Conservation (phyloP, 139 green algal genomes). For the Diplosphaera chodatii region DNA sequence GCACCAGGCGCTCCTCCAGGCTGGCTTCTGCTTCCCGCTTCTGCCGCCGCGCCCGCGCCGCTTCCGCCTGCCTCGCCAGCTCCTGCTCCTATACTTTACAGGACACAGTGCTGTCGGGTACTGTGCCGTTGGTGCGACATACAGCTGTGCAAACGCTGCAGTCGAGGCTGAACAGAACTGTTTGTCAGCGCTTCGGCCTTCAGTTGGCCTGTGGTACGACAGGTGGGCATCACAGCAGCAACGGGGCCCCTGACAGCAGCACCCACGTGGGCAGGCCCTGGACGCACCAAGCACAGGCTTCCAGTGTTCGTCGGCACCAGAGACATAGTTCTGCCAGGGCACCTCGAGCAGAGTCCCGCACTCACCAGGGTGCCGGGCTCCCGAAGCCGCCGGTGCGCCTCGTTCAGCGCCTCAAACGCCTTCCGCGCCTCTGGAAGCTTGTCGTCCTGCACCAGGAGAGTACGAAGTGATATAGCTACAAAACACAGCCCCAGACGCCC, state of each 20-base stretch:
- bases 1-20: slow-evolving; percentile 37
- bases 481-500: no score
- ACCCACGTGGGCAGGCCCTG: no score
- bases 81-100: slow-evolving; percentile 43
- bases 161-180: no score
- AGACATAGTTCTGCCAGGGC: no score
- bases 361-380: slow-evolving; percentile 38
- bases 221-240: no score
- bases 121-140: neutral
- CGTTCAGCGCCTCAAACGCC: slow-evolving; percentile 64
- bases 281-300: no score
- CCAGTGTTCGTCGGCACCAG: neutral
- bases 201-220: no score
- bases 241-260: no score
- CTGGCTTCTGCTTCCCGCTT: slow-evolving; percentile 38
- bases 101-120: neutral
- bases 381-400: slow-evolving; percentile 55
- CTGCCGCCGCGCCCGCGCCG: slow-evolving; percentile 28
- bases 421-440: slow-evolving; percentile 23
- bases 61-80: slow-evolving; percentile 30
- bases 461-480: no score
- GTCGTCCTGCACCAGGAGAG: neutral
- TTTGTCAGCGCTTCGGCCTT: no score
- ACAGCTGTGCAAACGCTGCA: no score
- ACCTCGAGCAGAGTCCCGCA: neutral